phyloP scores from a whole-genome alignment of 2,329 filamentous ascomycete genomes.

The Calonectria ilicicola region DNA sequence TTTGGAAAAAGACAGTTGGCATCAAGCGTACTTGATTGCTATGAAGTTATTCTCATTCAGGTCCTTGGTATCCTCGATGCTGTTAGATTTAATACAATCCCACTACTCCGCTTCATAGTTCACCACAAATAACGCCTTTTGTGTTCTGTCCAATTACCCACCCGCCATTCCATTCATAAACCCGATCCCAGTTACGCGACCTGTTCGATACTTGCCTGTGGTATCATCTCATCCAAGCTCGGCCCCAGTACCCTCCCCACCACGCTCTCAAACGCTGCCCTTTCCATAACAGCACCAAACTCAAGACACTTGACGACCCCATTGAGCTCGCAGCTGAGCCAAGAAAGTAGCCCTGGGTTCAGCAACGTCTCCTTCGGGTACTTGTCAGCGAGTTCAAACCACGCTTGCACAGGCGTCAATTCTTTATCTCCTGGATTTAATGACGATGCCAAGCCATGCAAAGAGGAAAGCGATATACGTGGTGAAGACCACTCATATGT shows the following conservation, averaged over 20 bases:
- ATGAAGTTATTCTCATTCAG: neutral
- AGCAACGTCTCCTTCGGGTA: slow-evolving; percentile 56
- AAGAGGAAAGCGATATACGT: slow-evolving; percentile 55
- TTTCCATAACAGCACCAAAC: slow-evolving; percentile 62
- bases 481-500: slow-evolving; percentile 52
- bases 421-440: slow-evolving; percentile 57
- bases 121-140: neutral
- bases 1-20: neutral
- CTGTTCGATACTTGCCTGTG: neutral
- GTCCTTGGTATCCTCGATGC: neutral
- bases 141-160: neutral
- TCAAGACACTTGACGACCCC: slow-evolving; percentile 59
- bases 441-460: slow-evolving; percentile 59
- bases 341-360: slow-evolving; percentile 47
- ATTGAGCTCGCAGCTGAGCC: slow-evolving; percentile 55
- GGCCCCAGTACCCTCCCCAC: slow-evolving; percentile 54
- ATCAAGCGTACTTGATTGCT: neutral
- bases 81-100: neutral
- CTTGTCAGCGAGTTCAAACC: slow-evolving; percentile 62
- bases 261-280: slow-evolving; percentile 60
- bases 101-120: neutral
- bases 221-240: slow-evolving; percentile 31
- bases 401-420: slow-evolving; percentile 64
- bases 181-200: neutral
- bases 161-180: neutral